Conservation (phyloP, 768 basidiomycete genomes). For the Russula griseocarnosa region DNA sequence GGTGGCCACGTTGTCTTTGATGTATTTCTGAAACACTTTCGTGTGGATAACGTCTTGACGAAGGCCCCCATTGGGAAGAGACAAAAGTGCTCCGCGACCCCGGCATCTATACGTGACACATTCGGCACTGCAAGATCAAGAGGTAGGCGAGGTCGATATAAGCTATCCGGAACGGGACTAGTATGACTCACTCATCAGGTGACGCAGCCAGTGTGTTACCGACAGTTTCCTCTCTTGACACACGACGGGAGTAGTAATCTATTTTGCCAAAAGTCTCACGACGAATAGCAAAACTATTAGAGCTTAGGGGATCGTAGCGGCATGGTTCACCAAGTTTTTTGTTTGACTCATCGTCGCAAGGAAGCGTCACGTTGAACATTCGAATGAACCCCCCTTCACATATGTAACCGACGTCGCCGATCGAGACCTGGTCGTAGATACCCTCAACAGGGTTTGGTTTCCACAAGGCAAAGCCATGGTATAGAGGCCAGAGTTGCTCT, state of each 20-base stretch:
- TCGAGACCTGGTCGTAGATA: too few relatives aligned
- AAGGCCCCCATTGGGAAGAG: neutral
- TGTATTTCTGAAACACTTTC: constrained; percentile 1
- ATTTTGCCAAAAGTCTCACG: neutral
- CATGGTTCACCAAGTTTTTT: neutral
- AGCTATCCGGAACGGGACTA: neutral
- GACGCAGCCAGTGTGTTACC: neutral
- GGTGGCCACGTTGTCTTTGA: neutral
- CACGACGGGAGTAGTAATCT: neutral
- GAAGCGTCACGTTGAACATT: constrained; percentile 10
- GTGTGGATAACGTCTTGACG: neutral
- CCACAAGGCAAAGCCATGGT: constrained; percentile 6
- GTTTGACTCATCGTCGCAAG: neutral
- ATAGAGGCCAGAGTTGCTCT: constrained; percentile 12
- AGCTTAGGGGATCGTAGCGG: neutral
- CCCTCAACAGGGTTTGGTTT: too few relatives aligned
- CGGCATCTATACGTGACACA: too few relatives aligned
- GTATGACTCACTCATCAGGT: neutral
- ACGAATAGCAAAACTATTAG: neutral
- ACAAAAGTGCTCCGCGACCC: too few relatives aligned
- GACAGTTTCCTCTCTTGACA: neutral
- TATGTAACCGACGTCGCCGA: constrained; percentile 28
- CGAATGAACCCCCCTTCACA: constrained; percentile 22
- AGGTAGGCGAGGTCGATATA: too few relatives aligned
- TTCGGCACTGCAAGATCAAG: too few relatives aligned